phyloP scores from a whole-genome alignment of 2,329 filamentous ascomycete species.

The Verruconis gallopava region DNA sequence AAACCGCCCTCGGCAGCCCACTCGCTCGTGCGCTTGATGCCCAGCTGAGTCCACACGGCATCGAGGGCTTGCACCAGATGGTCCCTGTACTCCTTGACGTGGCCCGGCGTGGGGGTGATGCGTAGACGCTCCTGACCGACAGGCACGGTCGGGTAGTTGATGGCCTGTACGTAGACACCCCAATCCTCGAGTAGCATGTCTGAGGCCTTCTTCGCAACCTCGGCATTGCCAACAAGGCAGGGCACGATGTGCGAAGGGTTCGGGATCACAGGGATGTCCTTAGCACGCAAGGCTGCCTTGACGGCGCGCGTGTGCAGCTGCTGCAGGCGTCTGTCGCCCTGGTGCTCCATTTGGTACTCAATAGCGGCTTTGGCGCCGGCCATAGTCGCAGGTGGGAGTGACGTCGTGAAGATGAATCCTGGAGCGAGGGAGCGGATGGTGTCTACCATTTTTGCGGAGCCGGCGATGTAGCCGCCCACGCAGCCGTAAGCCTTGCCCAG shows the following conservation, averaged over 20 bases:
- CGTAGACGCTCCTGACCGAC: slow-evolving; percentile 95
- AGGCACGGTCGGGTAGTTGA: slow-evolving; percentile 97
- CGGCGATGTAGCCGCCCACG: slow-evolving; percentile 95
- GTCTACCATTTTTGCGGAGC: slow-evolving; percentile 74
- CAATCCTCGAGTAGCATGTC: slow-evolving; percentile 84
- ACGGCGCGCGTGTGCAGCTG: slow-evolving; percentile 93
- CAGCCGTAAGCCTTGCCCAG: slow-evolving; percentile 96
- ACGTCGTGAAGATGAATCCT: slow-evolving; percentile 98
- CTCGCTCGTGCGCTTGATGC: slow-evolving; percentile 83
- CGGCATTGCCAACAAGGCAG: slow-evolving; percentile 84
- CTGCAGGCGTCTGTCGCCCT: slow-evolving; percentile 79
- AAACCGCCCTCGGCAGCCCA: slow-evolving; percentile 89
- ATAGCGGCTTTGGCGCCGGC: slow-evolving; percentile 84
- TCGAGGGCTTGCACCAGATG: slow-evolving; percentile 76
- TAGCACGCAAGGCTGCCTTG: slow-evolving; percentile 65
- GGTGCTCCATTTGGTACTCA: slow-evolving; percentile 78
- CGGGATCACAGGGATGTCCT: slow-evolving; percentile 90
- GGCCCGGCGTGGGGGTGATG: slow-evolving; percentile 90
- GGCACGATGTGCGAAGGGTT: slow-evolving; percentile 97
- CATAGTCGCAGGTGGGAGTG: slow-evolving; percentile 91
- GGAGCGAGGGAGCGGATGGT: slow-evolving; percentile 87
- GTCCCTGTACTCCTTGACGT: slow-evolving; percentile 71
- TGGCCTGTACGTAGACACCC: slow-evolving; percentile 93
- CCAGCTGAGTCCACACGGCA: slow-evolving; percentile 74
- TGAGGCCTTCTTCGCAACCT: slow-evolving; percentile 80